Evolutionary conservation across 345 rosid species (phyloP).

Genomic region (Dipteronia dyeriana): DNA sequence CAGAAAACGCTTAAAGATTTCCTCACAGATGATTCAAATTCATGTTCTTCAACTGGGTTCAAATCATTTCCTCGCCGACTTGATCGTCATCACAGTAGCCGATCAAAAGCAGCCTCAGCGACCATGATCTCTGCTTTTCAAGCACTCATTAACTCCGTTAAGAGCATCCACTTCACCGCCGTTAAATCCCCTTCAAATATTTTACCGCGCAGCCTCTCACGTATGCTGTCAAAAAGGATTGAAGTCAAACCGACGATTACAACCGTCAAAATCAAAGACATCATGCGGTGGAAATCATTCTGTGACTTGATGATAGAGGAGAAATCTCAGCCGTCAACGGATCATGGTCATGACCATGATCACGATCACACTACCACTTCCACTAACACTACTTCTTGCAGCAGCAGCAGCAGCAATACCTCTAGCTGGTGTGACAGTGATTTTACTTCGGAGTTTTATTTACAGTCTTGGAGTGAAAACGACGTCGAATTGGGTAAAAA

Average conservation of each 20-base stretch:
- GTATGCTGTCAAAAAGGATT: slow-evolving; percentile 35
- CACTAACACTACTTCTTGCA: slow-evolving; percentile 27
- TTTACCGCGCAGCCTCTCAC: slow-evolving; percentile 55
- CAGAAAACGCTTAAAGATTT: slow-evolving; percentile 77
- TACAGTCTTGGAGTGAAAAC: slow-evolving; percentile 48
- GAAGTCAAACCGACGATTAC: slow-evolving; percentile 19
- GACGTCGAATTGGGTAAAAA: slow-evolving; percentile 20
- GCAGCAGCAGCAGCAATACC: slow-evolving; percentile 29
- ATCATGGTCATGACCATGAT: not conserved
- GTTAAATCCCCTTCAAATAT: slow-evolving; percentile 40
- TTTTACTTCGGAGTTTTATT: slow-evolving; percentile 61
- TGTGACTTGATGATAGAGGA: slow-evolving; percentile 54
- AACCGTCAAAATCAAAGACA: slow-evolving; percentile 63
- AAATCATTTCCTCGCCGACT: slow-evolving; percentile 34
- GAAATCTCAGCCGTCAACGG: slow-evolving; percentile 20
- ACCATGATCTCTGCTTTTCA: slow-evolving; percentile 40
- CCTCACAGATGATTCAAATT: slow-evolving; percentile 57
- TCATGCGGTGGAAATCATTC: slow-evolving; percentile 82
- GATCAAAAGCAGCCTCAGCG: slow-evolving; percentile 39
- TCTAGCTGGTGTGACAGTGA: slow-evolving; percentile 94
- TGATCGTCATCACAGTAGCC: slow-evolving; percentile 20
- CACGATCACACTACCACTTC: slow-evolving; percentile 43
- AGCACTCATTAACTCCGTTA: slow-evolving; percentile 53
- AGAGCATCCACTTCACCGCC: slow-evolving; percentile 36
- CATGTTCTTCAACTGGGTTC: slow-evolving; percentile 49